Percentiles rank a stretch among this genome's conserved stretches.
Conservation (phyloP, 768 basidiomycete genomes). For the Lentinula detonsa region DNA sequence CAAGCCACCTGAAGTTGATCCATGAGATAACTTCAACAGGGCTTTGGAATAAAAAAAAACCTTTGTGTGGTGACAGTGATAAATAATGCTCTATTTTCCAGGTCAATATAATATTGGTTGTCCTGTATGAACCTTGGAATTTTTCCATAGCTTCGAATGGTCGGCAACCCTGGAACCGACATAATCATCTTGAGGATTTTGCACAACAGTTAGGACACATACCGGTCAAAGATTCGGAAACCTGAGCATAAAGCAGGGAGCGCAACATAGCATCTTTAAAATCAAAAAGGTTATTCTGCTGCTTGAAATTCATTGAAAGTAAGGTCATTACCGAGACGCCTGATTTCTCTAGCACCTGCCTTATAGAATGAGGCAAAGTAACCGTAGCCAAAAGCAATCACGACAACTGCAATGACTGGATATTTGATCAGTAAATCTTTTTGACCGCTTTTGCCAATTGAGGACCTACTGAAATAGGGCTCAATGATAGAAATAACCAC, state of each 20-base stretch:
- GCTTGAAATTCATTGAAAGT: background rate
- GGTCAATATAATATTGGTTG: constrained; percentile 62
- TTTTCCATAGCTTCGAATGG: constrained; percentile 70
- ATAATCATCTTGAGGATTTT: background rate
- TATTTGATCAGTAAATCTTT: background rate
- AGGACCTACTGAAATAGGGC: constrained; percentile 51
- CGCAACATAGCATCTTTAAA: constrained; percentile 57
- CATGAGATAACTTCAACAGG: background rate
- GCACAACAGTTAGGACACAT: background rate
- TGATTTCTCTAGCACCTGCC: constrained; percentile 67
- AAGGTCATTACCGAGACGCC: constrained; percentile 27
- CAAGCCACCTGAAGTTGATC: constrained; percentile 48
- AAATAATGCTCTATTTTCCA: constrained; percentile 68
- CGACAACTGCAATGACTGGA: constrained; percentile 46
- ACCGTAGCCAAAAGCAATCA: constrained; percentile 52
- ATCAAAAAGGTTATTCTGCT: background rate
- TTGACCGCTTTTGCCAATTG: background rate
- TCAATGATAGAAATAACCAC: constrained; percentile 53
- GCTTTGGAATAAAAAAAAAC: constrained; percentile 15
- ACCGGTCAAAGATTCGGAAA: constrained; percentile 69
- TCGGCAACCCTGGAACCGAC: constrained; percentile 38
- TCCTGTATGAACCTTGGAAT: constrained; percentile 53
- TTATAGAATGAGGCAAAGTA: constrained; percentile 68
- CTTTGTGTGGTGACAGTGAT: constrained; percentile 65
- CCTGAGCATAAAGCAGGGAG: constrained; percentile 70